Evolutionary conservation across 2,329 filamentous ascomycete genomes (phyloP).

Genomic region (Beauveria caledonica): DNA sequence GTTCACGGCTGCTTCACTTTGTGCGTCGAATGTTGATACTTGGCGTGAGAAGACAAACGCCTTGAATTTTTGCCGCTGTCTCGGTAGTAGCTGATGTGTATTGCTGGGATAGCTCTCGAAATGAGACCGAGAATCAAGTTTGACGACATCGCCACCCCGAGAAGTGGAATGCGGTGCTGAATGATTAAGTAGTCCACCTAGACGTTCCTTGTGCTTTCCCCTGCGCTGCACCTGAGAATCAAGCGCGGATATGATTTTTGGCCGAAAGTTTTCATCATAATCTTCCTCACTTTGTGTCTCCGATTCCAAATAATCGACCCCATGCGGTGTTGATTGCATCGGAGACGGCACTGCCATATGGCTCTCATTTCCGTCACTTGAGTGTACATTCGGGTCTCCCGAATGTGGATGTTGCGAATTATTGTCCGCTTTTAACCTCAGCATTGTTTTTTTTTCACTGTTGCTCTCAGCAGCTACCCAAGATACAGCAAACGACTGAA

Average conservation of each 20-base stretch:
- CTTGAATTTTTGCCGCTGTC: slow-evolving; percentile 25
- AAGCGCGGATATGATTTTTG: slow-evolving; percentile 16
- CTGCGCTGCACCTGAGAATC: background rate
- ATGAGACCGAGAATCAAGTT: slow-evolving; percentile 18
- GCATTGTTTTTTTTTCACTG: background rate
- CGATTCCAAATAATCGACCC: slow-evolving; percentile 19
- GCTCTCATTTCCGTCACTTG: no score
- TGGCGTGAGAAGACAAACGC: slow-evolving; percentile 62
- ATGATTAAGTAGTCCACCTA: background rate
- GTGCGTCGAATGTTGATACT: slow-evolving; percentile 67
- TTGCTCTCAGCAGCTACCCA: background rate
- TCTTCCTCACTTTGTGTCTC: slow-evolving; percentile 39
- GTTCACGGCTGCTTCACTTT: slow-evolving; percentile 55
- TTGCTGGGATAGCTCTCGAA: slow-evolving; percentile 11
- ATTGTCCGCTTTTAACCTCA: background rate
- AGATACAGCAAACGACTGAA: background rate
- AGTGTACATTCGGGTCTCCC: background rate
- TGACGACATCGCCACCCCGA: background rate
- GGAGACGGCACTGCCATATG: background rate
- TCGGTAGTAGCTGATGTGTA: slow-evolving; percentile 2
- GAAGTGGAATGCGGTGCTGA: background rate
- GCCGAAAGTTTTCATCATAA: slow-evolving; percentile 31
- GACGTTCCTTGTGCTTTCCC: background rate
- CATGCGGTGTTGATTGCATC: background rate
- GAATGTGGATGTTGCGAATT: background rate